Percentiles rank a stretch among this genome's conserved stretches.
Conservation (phyloP, 176 grass and related monocot species). For the Microstegium vimineum region DNA sequence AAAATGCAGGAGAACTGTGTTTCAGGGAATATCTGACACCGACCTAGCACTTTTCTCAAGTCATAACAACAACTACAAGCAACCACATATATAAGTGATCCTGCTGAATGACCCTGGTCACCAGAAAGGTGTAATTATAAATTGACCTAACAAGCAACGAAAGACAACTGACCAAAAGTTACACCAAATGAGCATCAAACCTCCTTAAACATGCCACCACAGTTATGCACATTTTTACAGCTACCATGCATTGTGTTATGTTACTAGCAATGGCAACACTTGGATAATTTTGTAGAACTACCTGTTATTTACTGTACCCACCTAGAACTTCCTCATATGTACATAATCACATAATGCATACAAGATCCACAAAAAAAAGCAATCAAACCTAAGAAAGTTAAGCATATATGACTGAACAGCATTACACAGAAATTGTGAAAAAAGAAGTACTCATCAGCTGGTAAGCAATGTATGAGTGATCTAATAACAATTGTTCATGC, state of each 20-base stretch:
- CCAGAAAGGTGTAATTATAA: background rate
- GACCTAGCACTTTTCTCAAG: background rate
- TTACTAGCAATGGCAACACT: background rate
- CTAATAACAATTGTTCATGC: background rate
- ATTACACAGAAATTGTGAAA: background rate
- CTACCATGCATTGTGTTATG: background rate
- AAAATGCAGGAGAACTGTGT: background rate
- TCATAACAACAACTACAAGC: slow-evolving; percentile 9
- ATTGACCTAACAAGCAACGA: slow-evolving; percentile 7
- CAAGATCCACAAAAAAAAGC: background rate
- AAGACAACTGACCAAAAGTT: background rate
- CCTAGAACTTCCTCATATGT: background rate
- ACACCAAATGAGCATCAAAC: slow-evolving; percentile 12
- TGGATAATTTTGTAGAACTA: background rate
- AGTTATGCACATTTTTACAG: background rate
- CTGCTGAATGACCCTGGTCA: background rate
- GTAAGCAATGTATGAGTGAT: background rate
- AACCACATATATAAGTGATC: background rate
- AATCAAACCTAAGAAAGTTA: background rate
- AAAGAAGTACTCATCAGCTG: background rate
- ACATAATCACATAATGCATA: too few relatives aligned
- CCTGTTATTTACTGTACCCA: background rate
- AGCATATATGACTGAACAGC: background rate
- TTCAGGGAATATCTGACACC: background rate
- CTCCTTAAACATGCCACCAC: background rate